These are phyloP conservation scores for Tricholomella constricta DNA, from an alignment of 768 basidiomycete genomes.

Conservation along the genomic window DNA sequence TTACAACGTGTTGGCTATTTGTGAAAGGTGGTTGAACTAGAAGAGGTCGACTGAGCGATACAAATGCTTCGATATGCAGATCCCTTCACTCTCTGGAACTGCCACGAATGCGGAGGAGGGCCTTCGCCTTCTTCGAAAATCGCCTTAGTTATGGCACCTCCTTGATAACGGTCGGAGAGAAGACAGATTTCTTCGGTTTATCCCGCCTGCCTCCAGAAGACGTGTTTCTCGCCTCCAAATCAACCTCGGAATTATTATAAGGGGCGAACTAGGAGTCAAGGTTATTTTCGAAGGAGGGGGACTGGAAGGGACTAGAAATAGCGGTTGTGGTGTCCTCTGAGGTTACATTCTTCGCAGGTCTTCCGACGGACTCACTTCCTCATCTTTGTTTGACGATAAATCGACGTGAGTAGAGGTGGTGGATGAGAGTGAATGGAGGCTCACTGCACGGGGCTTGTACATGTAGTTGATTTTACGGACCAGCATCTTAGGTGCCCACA, in stretches of 20 bases:
- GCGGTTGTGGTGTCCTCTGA: background rate
- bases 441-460: background rate
- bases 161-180: background rate
- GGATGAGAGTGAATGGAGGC: constrained; percentile 1
- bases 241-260: background rate
- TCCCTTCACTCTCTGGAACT: background rate
- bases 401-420: constrained; percentile 1
- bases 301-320: background rate
- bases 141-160: background rate
- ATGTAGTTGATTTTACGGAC: background rate
- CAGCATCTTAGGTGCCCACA: background rate
- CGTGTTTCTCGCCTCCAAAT: background rate
- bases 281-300: background rate
- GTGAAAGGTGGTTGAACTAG: background rate
- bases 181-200: background rate
- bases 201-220: background rate
- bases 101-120: background rate
- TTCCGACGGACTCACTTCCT: background rate
- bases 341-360: background rate
- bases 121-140: constrained; percentile 1
- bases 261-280: background rate
- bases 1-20: too few relatives aligned
- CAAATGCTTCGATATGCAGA: too few relatives aligned
- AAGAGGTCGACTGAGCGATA: background rate
- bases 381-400: background rate